phyloP scores from a whole-genome alignment of 2,329 filamentous ascomycete genomes.

The Pezicula neosporulosa region DNA sequence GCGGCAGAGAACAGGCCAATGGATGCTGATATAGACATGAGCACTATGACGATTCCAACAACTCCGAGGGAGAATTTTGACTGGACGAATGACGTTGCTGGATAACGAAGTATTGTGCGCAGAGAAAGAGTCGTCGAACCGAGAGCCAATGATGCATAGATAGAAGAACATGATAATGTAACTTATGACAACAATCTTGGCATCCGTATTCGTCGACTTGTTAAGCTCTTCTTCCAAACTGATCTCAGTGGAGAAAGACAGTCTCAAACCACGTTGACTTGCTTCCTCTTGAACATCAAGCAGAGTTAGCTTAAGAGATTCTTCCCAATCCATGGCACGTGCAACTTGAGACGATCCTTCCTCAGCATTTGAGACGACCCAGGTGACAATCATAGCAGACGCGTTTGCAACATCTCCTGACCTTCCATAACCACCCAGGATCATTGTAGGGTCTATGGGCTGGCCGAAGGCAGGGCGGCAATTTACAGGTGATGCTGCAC shows the following conservation, averaged over 20 bases:
- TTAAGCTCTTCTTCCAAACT: slow-evolving; percentile 94
- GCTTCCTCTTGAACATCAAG: slow-evolving; percentile 81
- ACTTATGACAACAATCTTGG: slow-evolving; percentile 93
- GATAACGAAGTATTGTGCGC: slow-evolving; percentile 75
- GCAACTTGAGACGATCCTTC: slow-evolving; percentile 69
- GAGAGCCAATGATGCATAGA: slow-evolving; percentile 85
- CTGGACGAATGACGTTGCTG: slow-evolving; percentile 81
- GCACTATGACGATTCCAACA: slow-evolving; percentile 87
- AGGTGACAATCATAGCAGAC: slow-evolving; percentile 81
- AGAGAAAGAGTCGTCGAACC: slow-evolving; percentile 82
- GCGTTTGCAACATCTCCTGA: slow-evolving; percentile 67
- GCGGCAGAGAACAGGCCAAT: slow-evolving; percentile 91
- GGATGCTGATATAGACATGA: slow-evolving; percentile 96
- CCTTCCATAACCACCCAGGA: slow-evolving; percentile 76
- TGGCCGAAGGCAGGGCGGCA: slow-evolving; percentile 89
- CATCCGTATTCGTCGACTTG: slow-evolving; percentile 97
- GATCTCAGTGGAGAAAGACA: slow-evolving; percentile 95
- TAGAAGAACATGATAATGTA: slow-evolving; percentile 99
- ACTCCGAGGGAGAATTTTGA: slow-evolving; percentile 97
- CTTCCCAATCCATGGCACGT: slow-evolving; percentile 86
- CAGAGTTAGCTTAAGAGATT: slow-evolving; percentile 69
- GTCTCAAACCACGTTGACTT: slow-evolving; percentile 67
- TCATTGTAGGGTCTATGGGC: slow-evolving; percentile 78
- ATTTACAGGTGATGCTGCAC: slow-evolving; percentile 74
- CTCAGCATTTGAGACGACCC: slow-evolving; percentile 86